A percentile compares a stretch with the other conserved stretches of the same genome.
These are phyloP conservation scores for Saccharomyces kudriavzevii DNA, from an alignment of 805 yeast genomes.

Conservation along the genomic window DNA sequence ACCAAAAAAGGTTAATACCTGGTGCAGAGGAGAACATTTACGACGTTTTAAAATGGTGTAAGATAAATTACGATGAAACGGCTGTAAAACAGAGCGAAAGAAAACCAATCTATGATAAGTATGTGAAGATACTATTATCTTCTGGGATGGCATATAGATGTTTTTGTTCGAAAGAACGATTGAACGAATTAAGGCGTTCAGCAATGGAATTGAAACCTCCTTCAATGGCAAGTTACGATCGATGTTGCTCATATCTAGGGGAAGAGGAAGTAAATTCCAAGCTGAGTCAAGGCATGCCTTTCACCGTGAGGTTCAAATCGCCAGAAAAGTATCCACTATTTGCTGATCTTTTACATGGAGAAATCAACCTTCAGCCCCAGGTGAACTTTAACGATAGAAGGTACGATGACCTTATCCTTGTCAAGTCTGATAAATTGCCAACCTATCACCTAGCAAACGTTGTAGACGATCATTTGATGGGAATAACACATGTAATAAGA, in stretches of 20 bases:
- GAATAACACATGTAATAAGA: slow-evolving; percentile 85
- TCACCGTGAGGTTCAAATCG: slow-evolving; percentile 65
- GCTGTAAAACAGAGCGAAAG: slow-evolving; percentile 81
- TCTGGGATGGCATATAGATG: slow-evolving; percentile 79
- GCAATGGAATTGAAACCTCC: slow-evolving; percentile 78
- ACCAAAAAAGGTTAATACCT: slow-evolving; percentile 62
- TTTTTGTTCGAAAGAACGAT: slow-evolving; percentile 73
- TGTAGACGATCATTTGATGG: slow-evolving; percentile 88
- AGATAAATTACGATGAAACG: slow-evolving; percentile 72
- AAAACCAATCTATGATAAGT: slow-evolving; percentile 50
- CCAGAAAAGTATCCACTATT: slow-evolving; percentile 65
- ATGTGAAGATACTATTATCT: slow-evolving; percentile 49
- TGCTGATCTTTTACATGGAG: slow-evolving; percentile 71
- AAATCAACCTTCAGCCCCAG: slow-evolving; percentile 70
- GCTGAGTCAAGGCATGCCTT: slow-evolving; percentile 32
- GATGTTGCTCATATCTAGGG: slow-evolving; percentile 54
- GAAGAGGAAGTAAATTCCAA: slow-evolving; percentile 34
- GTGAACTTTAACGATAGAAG: slow-evolving; percentile 59
- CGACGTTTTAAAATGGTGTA: slow-evolving; percentile 70
- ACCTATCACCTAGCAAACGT: slow-evolving; percentile 96
- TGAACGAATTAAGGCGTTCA: slow-evolving; percentile 57
- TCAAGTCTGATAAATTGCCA: slow-evolving; percentile 92
- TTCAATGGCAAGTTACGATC: slow-evolving; percentile 84
- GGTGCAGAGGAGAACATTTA: slow-evolving; percentile 82
- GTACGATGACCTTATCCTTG: slow-evolving; percentile 79